Evolutionary conservation across 139 green algal genomes (phyloP), one percentile per base, ranked within the genome.

Genomic region (Yamagishiella unicocca): DNA sequence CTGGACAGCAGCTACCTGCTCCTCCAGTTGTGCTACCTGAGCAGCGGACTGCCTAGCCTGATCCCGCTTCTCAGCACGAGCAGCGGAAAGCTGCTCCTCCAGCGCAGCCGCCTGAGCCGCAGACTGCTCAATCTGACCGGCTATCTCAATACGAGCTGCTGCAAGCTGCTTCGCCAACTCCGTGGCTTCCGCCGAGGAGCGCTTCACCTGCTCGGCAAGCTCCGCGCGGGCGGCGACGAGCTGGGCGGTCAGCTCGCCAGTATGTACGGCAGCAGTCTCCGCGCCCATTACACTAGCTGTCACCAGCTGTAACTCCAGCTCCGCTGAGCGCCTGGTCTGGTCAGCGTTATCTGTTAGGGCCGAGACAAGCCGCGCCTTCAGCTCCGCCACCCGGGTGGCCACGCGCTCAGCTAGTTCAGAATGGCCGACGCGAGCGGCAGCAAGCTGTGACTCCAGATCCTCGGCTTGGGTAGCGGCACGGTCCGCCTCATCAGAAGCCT

Each of bases 131-230:
- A 64, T 38, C 43, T 80, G 70, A 25, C 38, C 70, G 27, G 70
- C 70, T 4, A 54, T 78, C 38, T 55, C 70, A 10, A 40, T 38
- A 33, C 40, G 70, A 17, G 75, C 45, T 6, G 31, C 75, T 4
- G 35, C 75, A 22, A 82, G 75, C 75, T 82, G 75, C 50, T 45
- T 27, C 19, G 45, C 75, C 7, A 67, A n/a, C 75, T 82, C 12
- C 4, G 45, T 50, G n/a, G 74, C 38, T 17, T 54, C 40, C 7
- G 70, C 70, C 9, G 40, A 58, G 19, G 70, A n/a, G 7, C 38
- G 37, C 46, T 82, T 8, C 1, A n/a, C n/a, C 33, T 67, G n/a
- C 74, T 50, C 74, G 14, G 50, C 2, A 14, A 35, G 19, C 46
- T 35, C 25, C 4, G 50, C n/a, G 8, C 31, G 74, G 21, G 74